phyloP scores from a whole-genome alignment of 2,329 filamentous ascomycete species.

The Aspergillus hiratsukae region DNA sequence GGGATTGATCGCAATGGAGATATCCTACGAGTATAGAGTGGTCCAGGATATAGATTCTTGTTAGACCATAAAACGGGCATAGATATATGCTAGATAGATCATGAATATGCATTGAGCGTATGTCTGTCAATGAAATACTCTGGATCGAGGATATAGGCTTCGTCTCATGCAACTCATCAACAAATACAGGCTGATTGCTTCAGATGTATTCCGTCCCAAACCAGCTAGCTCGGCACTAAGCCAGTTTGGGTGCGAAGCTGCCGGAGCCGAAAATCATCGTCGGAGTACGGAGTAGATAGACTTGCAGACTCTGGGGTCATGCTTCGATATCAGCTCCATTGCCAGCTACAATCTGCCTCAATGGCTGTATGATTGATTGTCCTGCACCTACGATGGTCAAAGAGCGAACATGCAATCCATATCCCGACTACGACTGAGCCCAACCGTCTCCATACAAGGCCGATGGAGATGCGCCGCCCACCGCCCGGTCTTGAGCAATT shows the following conservation, averaged over 20 bases:
- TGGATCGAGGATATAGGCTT: background rate
- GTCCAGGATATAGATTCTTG: background rate
- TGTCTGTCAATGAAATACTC: background rate
- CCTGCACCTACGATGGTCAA: slow-evolving; percentile 18
- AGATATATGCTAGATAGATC: background rate
- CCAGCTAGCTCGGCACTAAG: slow-evolving; percentile 12
- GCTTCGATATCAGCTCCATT: background rate
- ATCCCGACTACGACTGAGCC: slow-evolving; percentile 23
- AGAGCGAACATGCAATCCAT: slow-evolving; percentile 24
- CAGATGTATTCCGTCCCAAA: background rate
- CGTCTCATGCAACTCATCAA: background rate
- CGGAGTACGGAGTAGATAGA: background rate
- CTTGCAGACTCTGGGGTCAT: background rate
- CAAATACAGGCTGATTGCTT: background rate
- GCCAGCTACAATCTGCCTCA: background rate
- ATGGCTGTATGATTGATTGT: background rate
- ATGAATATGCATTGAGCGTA: background rate
- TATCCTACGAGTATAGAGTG: slow-evolving; percentile 56
- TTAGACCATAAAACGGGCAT: background rate
- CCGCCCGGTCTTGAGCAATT: slow-evolving; percentile 11
- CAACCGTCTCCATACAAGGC: slow-evolving; percentile 15
- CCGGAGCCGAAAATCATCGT: background rate
- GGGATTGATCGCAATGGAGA: slow-evolving; percentile 75
- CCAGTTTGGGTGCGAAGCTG: slow-evolving; percentile 15
- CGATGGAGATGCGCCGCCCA: slow-evolving; percentile 14